Evolutionary conservation across 495 filamentous ascomycete genomes (phyloP).

Genomic region (Tuber magnatum): DNA sequence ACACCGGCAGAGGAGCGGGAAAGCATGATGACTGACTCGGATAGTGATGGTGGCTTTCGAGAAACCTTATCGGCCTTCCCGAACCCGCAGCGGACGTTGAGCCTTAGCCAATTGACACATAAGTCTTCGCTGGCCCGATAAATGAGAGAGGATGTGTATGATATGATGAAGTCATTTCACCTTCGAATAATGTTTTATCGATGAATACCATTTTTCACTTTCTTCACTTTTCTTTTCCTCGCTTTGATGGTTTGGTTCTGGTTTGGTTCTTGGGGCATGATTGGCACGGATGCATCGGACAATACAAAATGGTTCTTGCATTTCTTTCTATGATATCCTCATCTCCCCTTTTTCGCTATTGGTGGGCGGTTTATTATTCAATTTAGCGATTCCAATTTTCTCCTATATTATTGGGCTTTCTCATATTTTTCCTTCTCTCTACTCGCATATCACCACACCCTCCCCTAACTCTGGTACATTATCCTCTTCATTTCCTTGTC

Average conservation of each 20-base stretch:
- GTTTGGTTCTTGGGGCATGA: slow-evolving; percentile 27
- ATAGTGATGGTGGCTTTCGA: slow-evolving; percentile 28
- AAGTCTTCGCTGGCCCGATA: slow-evolving; percentile 33
- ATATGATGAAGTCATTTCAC: slow-evolving; percentile 26
- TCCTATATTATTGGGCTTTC: slow-evolving; percentile 9
- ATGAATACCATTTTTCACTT: slow-evolving; percentile 12
- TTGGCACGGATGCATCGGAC: slow-evolving; percentile 22
- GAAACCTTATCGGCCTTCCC: slow-evolving; percentile 32
- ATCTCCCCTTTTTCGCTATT: neutral
- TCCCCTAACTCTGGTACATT: neutral
- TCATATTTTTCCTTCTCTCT: neutral
- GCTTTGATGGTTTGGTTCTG: slow-evolving; percentile 29
- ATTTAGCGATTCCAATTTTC: slow-evolving; percentile 5
- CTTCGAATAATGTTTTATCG: slow-evolving; percentile 34
- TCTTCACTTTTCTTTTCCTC: neutral
- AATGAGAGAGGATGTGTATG: slow-evolving; percentile 19
- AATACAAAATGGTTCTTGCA: slow-evolving; percentile 5
- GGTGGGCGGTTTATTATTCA: neutral
- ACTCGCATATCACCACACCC: slow-evolving; percentile 14
- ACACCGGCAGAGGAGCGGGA: slow-evolving; percentile 35
- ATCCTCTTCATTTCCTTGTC: slow-evolving; percentile 8
- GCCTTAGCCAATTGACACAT: slow-evolving; percentile 37
- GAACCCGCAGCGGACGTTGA: slow-evolving; percentile 34
- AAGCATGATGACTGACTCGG: slow-evolving; percentile 26
- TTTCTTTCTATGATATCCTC: neutral